phyloP scores from a whole-genome alignment of 2,329 filamentous ascomycete genomes.

The Alternaria conjuncta region DNA sequence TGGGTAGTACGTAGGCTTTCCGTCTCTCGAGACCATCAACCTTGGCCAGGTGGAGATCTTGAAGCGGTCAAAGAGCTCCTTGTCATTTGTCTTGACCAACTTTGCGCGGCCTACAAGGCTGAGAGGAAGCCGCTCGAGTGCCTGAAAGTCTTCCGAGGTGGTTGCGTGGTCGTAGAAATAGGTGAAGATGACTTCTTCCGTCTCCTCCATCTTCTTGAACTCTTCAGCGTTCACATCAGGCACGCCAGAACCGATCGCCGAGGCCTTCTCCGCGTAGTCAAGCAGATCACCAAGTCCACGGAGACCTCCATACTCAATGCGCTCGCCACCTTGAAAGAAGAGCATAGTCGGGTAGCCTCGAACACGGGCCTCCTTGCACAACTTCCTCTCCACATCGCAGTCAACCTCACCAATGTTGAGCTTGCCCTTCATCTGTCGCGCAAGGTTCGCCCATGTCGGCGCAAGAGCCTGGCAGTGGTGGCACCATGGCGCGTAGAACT shows the following conservation, averaged over 20 bases:
- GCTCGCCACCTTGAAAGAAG: slow-evolving; percentile 91
- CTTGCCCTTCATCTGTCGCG: slow-evolving; percentile 86
- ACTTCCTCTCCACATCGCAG: slow-evolving; percentile 80
- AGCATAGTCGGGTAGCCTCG: slow-evolving; percentile 85
- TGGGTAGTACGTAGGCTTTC: slow-evolving; percentile 87
- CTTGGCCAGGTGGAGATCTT: slow-evolving; percentile 98
- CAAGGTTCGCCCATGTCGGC: slow-evolving; percentile 87
- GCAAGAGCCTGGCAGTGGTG: slow-evolving; percentile 93
- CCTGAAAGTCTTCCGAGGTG: slow-evolving; percentile 87
- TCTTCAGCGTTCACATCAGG: slow-evolving; percentile 77
- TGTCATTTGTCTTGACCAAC: slow-evolving; percentile 88
- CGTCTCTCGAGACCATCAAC: slow-evolving; percentile 85
- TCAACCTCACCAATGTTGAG: slow-evolving; percentile 97
- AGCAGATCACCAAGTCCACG: slow-evolving; percentile 91
- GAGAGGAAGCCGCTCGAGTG: slow-evolving; percentile 83
- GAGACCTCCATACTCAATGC: slow-evolving; percentile 90
- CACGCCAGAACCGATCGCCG: slow-evolving; percentile 77
- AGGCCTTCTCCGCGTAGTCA: slow-evolving; percentile 83
- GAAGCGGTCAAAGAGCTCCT: slow-evolving; percentile 77
- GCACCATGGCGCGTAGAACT: slow-evolving; percentile 98
- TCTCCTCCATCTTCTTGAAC: slow-evolving; percentile 85
- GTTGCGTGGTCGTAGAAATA: slow-evolving; percentile 99
- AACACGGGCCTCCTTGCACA: slow-evolving; percentile 91
- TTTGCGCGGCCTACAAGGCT: slow-evolving; percentile 90
- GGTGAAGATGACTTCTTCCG: slow-evolving; percentile 93